These are phyloP conservation scores for Aspergillus fijiensis DNA, from an alignment of 2,329 filamentous ascomycete species.

Conservation along the genomic window DNA sequence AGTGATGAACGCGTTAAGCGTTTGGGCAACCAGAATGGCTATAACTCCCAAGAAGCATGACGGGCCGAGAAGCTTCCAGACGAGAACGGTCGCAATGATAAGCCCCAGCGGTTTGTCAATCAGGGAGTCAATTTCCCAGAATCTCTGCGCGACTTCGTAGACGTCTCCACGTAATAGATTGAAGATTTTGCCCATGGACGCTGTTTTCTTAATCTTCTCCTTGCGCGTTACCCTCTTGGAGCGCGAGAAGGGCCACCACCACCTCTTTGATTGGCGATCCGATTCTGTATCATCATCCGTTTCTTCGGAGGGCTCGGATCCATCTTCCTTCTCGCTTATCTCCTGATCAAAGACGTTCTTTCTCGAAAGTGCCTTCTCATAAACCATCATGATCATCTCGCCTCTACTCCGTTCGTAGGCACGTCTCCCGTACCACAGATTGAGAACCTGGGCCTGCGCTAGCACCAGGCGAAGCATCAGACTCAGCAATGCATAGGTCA, in stretches of 20 bases:
- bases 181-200: conserved; percentile 86
- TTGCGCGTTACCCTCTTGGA: conserved; percentile 26
- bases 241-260: conserved; percentile 28
- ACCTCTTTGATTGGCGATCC: conserved; percentile 27
- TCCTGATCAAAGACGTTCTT: conserved; percentile 54
- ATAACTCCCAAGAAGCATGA: conserved; percentile 72
- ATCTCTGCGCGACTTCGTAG: conserved; percentile 51
- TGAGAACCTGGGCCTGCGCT: conserved; percentile 66
- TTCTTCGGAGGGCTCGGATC: conserved; percentile 12
- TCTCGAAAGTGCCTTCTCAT: conserved; percentile 71
- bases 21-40: conserved; percentile 67
- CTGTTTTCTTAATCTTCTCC: conserved; percentile 53
- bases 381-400: conserved; percentile 82
- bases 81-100: conserved; percentile 69
- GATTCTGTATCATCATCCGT: conserved; percentile 16
- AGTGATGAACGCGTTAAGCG: conserved; percentile 67
- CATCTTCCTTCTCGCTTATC: conserved; percentile 29
- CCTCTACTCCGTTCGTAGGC: conserved; percentile 81
- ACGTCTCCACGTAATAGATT: conserved; percentile 70
- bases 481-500: conserved; percentile 65
- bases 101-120: conserved; percentile 74
- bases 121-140: conserved; percentile 82
- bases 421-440: conserved; percentile 78
- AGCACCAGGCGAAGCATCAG: conserved; percentile 61
- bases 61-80: conserved; percentile 78